Base-by-base conservation (phyloP, 352 stramenopile genomes). In the Elongisporangium undulatum region DNA sequence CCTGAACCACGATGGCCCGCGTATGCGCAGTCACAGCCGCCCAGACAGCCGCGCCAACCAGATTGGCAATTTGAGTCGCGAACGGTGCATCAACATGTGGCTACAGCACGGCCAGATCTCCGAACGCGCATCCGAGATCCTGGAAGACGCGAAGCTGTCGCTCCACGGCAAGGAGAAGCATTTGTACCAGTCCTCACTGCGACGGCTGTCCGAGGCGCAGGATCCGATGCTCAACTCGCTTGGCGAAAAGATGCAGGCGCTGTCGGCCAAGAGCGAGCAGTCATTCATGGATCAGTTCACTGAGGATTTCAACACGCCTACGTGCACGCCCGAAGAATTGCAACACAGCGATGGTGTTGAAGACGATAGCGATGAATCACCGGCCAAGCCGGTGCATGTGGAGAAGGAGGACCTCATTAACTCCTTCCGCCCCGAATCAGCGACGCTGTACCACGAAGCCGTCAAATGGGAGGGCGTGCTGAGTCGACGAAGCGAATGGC, bases 391-490 rank as follows among this genome's bases (percentile, higher is more conserved):
- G 8, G 50, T 73, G 16, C 56, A 60, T 23, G 49, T 59, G 4
- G 67, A 62, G 12, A 66, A 39, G 19, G 59, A 56, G 16, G 67
- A 71, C 20, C 45, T 65, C 17, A 62, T 72, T 24, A 62, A 72
- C 26, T 74, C 61, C 48, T 85, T 88, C 55, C 76, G 80, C 7
- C 68, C 75, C n/a, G 75, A 86, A 56, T 89, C 77, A 9, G 72
- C 64, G 0, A 89, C 82, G 39, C 59, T 91, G 45, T 91, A 91
- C 64, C 84, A 93, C 51, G 85, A 95, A 59, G 82, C 83, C 0
- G 83, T 95, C 16, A 84, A 87, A 51, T 95, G 86, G 86, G 83
- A 95, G 71, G 86, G 86, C 29, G 74, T 91, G 21, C 56, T 95
- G 52, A 90, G 79, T 51, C 78, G 82, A 63, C 77, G 85, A 50